Evolutionary conservation across 2,329 filamentous ascomycete genomes (phyloP).

Genomic region (Fusarium sp.): DNA sequence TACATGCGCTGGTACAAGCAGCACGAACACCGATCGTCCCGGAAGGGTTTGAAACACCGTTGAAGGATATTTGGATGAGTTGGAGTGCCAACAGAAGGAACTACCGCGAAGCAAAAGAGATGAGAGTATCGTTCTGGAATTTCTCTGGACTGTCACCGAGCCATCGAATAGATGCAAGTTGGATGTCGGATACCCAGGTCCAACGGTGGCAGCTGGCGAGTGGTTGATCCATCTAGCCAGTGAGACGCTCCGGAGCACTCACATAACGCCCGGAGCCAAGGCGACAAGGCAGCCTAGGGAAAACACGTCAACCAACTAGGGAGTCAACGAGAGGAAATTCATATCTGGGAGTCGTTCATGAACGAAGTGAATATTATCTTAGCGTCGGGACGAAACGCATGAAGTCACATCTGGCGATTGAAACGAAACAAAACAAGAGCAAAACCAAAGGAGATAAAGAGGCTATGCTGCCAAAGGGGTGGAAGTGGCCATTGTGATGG

Average conservation of each 20-base stretch:
- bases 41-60: not conserved
- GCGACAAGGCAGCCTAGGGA: not conserved
- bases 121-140: not conserved
- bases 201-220: too few species aligned
- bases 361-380: slow-evolving; percentile 5
- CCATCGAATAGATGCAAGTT: not conserved
- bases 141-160: not conserved
- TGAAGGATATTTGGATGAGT: not conserved
- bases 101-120: slow-evolving; percentile 7
- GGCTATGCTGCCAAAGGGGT: not conserved
- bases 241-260: not conserved
- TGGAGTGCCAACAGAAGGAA: not conserved
- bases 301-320: slow-evolving; percentile 8
- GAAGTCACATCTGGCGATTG: not conserved
- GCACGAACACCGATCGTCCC: not conserved
- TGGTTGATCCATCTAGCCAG: slow-evolving; percentile 2
- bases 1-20: slow-evolving; percentile 10
- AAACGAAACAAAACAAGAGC: not conserved
- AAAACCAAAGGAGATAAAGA: not conserved
- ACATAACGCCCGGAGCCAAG: not conserved
- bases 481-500: not conserved
- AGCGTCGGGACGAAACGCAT: not conserved
- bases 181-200: not conserved
- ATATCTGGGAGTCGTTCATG: not conserved
- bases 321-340: not conserved